Conservation (phyloP, 2,329 filamentous ascomycete genomes). For the Alternaria triticina region DNA sequence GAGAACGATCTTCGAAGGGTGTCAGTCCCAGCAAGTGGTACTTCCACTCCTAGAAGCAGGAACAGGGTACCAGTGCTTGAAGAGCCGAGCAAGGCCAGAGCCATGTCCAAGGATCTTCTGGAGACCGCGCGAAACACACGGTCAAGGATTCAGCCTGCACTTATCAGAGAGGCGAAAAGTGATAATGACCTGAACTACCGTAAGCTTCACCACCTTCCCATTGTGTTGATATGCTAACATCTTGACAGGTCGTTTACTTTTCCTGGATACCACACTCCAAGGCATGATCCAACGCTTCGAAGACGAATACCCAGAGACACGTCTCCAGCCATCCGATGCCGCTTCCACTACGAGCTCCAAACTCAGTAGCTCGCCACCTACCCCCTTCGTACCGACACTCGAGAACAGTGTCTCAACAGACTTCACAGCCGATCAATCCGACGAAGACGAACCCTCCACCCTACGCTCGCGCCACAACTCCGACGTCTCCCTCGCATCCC, state of each 20-base stretch:
- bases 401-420: constrained; percentile 35
- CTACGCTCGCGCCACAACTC: constrained; percentile 66
- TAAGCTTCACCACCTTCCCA: constrained; percentile 54
- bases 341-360: constrained; percentile 40
- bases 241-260: constrained; percentile 71
- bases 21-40: constrained; percentile 56
- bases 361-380: constrained; percentile 38
- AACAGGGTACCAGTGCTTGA: constrained; percentile 9
- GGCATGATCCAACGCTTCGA: constrained; percentile 96
- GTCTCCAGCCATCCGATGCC: constrained; percentile 53
- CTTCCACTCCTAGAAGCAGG: constrained; percentile 59
- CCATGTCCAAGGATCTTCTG: constrained; percentile 91
- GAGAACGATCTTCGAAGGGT: constrained; percentile 60
- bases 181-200: constrained; percentile 79
- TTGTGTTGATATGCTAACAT: constrained; percentile 22
- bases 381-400: constrained; percentile 37
- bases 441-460: constrained; percentile 52
- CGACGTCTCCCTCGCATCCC: constrained; percentile 71
- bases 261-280: constrained; percentile 86
- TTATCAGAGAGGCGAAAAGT: constrained; percentile 74
- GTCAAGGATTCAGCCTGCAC: constrained; percentile 78
- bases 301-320: constrained; percentile 92
- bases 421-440: constrained; percentile 40
- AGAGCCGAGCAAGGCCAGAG: constrained; percentile 56
- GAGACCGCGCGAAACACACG: constrained; percentile 89